Evolutionary conservation across 305 asterid species (phyloP).

Genomic region (Petunia hybrid): DNA sequence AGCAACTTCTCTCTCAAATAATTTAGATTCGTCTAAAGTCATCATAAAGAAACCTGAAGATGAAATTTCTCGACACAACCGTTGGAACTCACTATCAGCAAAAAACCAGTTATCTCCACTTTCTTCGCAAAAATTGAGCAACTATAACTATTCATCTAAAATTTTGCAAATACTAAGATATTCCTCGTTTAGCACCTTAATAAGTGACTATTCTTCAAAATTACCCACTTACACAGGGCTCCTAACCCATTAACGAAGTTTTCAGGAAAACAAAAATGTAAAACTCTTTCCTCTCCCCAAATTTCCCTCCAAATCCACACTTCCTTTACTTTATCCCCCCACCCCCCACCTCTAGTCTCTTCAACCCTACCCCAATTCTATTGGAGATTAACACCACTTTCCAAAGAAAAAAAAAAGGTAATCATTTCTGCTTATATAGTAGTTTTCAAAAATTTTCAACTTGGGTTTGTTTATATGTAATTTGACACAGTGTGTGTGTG

Average conservation of each 20-base stretch:
- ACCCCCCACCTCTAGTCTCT: background rate
- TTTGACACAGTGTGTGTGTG: background rate
- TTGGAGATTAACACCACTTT: background rate
- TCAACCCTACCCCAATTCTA: slow-evolving; percentile 21
- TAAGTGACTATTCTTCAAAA: too few relatives aligned
- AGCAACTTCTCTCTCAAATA: too few relatives aligned
- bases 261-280: background rate
- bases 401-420: background rate
- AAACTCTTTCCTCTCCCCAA: background rate
- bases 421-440: background rate
- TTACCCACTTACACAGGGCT: background rate
- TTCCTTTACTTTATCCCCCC: background rate
- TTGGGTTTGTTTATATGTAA: background rate
- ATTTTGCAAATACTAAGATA: too few relatives aligned
- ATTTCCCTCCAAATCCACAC: slow-evolving; percentile 19
- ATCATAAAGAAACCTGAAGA: too few relatives aligned
- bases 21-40: too few relatives aligned
- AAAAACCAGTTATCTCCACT: too few relatives aligned
- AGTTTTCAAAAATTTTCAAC: background rate
- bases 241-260: background rate
- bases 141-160: too few relatives aligned
- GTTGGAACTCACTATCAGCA: too few relatives aligned
- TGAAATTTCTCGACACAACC: too few relatives aligned
- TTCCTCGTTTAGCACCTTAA: too few relatives aligned
- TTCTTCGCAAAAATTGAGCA: too few relatives aligned